Percentiles rank a stretch among this genome's conserved stretches.
Conservation (phyloP, 495 filamentous ascomycete genomes). For the Cryomyces minteri region DNA sequence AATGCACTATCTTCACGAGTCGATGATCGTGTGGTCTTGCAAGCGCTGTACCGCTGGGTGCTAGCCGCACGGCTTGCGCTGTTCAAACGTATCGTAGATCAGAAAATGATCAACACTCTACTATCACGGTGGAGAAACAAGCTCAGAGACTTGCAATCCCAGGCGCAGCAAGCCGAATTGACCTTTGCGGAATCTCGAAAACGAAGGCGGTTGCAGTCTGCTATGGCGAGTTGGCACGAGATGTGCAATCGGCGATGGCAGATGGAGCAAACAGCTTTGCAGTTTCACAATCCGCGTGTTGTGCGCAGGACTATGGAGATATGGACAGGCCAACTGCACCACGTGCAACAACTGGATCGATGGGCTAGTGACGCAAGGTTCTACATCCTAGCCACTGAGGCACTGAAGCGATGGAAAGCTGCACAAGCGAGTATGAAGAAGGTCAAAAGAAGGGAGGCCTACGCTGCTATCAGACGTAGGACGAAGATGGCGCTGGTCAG, state of each 20-base stretch:
- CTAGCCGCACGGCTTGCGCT: conserved; percentile 34
- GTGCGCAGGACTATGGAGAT: conserved; percentile 28
- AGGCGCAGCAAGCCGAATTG: conserved; percentile 7
- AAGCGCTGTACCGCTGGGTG: conserved; percentile 47
- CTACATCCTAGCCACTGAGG: conserved; percentile 36
- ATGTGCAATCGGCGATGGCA: not conserved
- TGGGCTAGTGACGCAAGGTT: conserved; percentile 38
- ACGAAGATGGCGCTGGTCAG: conserved; percentile 39
- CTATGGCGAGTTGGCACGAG: conserved; percentile 3
- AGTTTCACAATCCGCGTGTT: conserved; percentile 33
- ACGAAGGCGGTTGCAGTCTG: conserved; percentile 1
- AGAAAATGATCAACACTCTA: conserved; percentile 26
- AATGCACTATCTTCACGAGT: conserved; percentile 32
- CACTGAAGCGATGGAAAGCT: conserved; percentile 35
- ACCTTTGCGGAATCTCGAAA: conserved; percentile 5
- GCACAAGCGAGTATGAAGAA: conserved; percentile 31
- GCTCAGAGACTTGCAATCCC: conserved; percentile 2
- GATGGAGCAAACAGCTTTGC: conserved; percentile 23
- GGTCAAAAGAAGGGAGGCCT: conserved; percentile 38
- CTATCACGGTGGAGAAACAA: conserved; percentile 12
- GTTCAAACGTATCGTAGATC: conserved; percentile 32
- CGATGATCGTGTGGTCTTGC: conserved; percentile 37
- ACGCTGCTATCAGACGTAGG: conserved; percentile 35
- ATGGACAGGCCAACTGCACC: conserved; percentile 27
- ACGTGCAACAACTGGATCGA: conserved; percentile 29